A percentile compares a stretch with the other conserved stretches of the same genome.
Conservation (phyloP, 2,329 filamentous ascomycete species). For the Fusarium sp. region DNA sequence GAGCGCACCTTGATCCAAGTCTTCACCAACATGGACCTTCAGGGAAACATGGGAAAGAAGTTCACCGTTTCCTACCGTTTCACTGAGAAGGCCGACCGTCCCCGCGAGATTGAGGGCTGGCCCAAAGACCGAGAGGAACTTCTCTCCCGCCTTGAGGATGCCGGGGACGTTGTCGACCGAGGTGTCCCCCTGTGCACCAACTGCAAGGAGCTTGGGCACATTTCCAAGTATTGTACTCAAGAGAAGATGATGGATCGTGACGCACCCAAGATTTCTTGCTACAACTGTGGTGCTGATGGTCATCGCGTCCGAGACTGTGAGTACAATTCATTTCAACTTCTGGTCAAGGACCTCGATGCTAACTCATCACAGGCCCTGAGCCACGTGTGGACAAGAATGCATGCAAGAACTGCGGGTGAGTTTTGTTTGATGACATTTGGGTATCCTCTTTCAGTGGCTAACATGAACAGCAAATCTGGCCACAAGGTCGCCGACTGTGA, state of each 20-base stretch:
- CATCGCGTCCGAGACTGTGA: slow-evolving; percentile 80
- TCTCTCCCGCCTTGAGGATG: slow-evolving; percentile 73
- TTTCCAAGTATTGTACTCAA: slow-evolving; percentile 70
- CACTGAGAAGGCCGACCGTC: slow-evolving; percentile 69
- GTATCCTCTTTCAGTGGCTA: slow-evolving; percentile 21
- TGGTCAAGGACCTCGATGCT: slow-evolving; percentile 15
- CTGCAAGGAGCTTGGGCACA: slow-evolving; percentile 76
- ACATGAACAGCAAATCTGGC: slow-evolving; percentile 60
- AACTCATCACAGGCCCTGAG: slow-evolving; percentile 64
- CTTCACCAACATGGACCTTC: slow-evolving; percentile 80
- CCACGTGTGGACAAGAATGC: slow-evolving; percentile 75
- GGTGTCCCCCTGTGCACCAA: slow-evolving; percentile 74
- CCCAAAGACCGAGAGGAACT: slow-evolving; percentile 73
- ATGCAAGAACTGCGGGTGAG: slow-evolving; percentile 77
- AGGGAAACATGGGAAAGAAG: slow-evolving; percentile 77
- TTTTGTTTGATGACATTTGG: background rate
- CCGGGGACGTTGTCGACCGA: slow-evolving; percentile 74
- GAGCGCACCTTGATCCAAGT: slow-evolving; percentile 70
- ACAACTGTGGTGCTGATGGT: slow-evolving; percentile 74
- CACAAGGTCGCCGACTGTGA: slow-evolving; percentile 67
- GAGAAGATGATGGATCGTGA: slow-evolving; percentile 67
- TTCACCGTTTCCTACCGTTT: slow-evolving; percentile 76
- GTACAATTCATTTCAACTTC: slow-evolving; percentile 46
- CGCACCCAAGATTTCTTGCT: slow-evolving; percentile 69
- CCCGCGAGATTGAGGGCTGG: slow-evolving; percentile 73